These are phyloP conservation scores for Penicillium aurantiogriseum DNA, from an alignment of 2,329 filamentous ascomycete species.

Conservation along the genomic window DNA sequence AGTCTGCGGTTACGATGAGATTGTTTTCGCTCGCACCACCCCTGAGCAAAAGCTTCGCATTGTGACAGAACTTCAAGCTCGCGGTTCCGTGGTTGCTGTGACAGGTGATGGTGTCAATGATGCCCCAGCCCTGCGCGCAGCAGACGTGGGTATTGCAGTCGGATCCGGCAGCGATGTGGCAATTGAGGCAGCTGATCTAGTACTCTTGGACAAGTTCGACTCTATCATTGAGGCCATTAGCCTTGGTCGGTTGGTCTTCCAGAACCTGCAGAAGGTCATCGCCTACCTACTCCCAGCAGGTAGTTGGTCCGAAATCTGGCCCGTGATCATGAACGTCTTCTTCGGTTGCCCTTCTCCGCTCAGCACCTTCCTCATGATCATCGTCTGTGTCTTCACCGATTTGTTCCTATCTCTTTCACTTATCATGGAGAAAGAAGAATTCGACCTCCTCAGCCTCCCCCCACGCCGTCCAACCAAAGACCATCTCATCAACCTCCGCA, in stretches of 20 bases:
- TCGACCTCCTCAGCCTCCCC: conserved; percentile 52
- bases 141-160: conserved; percentile 37
- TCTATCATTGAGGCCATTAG: conserved; percentile 36
- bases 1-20: conserved; percentile 57
- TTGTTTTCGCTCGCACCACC: conserved; percentile 45
- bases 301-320: conserved; percentile 58
- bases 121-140: conserved; percentile 34
- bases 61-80: conserved; percentile 41
- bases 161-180: conserved; percentile 43
- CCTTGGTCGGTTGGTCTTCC: conserved; percentile 36
- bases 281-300: conserved; percentile 52
- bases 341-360: conserved; percentile 55
- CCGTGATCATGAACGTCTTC: conserved; percentile 56
- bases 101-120: conserved; percentile 41
- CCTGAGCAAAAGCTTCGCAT: conserved; percentile 47
- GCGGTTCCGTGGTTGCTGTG: conserved; percentile 44
- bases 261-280: conserved; percentile 41
- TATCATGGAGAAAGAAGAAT: conserved; percentile 58
- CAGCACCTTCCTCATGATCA: conserved; percentile 57
- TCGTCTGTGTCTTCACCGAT: conserved; percentile 58
- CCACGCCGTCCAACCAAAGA: conserved; percentile 53
- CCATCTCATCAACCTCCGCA: conserved; percentile 53
- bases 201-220: conserved; percentile 37
- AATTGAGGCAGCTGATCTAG: conserved; percentile 42
- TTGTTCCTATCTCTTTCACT: conserved; percentile 52